Evolutionary conservation across 495 filamentous ascomycete genomes (phyloP).

Genomic region (Annulohypoxylon maeteangense): DNA sequence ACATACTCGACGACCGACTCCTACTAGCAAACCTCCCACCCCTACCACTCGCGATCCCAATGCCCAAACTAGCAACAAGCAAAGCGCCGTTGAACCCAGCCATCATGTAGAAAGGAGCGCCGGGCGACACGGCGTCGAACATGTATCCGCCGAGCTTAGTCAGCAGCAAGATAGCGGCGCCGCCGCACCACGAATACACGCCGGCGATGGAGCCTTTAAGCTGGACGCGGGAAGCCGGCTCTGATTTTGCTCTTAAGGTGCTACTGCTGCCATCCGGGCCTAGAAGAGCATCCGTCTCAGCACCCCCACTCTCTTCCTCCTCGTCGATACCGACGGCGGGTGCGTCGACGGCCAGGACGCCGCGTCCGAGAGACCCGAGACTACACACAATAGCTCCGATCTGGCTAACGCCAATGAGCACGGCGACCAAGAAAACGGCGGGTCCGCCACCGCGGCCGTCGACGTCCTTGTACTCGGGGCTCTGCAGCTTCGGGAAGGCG

Average conservation of each 20-base stretch:
- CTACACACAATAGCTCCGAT: conserved; percentile 96
- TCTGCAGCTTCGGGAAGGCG: conserved; percentile 73
- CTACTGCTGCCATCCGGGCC: conserved; percentile 17
- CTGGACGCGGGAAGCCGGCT: conserved; percentile 58
- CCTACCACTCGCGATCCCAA: conserved; percentile 44
- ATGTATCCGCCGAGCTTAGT: conserved; percentile 91
- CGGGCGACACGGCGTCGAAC: conserved; percentile 75
- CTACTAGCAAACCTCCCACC: neutral
- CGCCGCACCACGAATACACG: conserved; percentile 89
- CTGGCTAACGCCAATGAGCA: conserved; percentile 85
- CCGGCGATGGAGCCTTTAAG: conserved; percentile 95
- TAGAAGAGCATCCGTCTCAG: conserved; percentile 46
- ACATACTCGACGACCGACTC: conserved; percentile 7
- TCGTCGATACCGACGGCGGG: conserved; percentile 34
- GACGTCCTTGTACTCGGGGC: conserved; percentile 72
- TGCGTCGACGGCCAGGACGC: conserved; percentile 71
- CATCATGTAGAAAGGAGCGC: conserved; percentile 92
- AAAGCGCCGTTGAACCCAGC: conserved; percentile 83
- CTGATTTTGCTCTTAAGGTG: conserved; percentile 11
- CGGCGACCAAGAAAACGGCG: conserved; percentile 78
- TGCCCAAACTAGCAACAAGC: conserved; percentile 65
- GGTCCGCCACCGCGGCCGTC: conserved; percentile 68
- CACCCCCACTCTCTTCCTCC: conserved; percentile 34
- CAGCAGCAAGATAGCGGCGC: conserved; percentile 87
- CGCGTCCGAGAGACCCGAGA: conserved; percentile 82